Evolutionary conservation across 768 basidiomycete genomes (phyloP).

Genomic region (Amanita pallidorosea): DNA sequence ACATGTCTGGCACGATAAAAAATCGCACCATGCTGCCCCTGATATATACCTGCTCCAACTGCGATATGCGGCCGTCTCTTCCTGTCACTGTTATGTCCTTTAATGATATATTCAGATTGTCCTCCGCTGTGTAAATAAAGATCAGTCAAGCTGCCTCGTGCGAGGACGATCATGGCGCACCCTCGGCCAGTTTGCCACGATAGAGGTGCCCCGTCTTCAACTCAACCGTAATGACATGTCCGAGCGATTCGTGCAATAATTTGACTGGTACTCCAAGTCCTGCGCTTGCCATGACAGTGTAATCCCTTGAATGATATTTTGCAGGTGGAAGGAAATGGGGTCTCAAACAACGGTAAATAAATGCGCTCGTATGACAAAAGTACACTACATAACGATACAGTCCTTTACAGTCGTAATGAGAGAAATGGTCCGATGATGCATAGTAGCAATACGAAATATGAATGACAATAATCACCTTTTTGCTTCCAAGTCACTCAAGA

Average conservation of each 20-base stretch:
- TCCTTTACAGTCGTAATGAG: neutral
- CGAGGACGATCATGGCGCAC: constrained; percentile 29
- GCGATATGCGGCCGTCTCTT: constrained; percentile 95
- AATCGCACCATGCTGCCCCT: constrained; percentile 96
- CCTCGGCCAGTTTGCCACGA: constrained; percentile 94
- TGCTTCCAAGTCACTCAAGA: constrained; percentile 67
- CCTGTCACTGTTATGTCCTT: constrained; percentile 97
- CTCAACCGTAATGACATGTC: constrained; percentile 96
- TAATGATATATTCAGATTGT: constrained; percentile 93
- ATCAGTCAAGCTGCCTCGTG: constrained; percentile 7
- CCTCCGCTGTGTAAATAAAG: constrained; percentile 60
- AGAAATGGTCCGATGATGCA: neutral
- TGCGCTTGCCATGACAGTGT: constrained; percentile 35
- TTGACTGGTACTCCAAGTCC: constrained; percentile 94
- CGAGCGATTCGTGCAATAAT: constrained; percentile 90
- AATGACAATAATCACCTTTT: constrained; percentile 18
- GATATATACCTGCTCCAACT: constrained; percentile 98
- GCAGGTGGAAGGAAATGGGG: neutral
- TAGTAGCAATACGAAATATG: neutral
- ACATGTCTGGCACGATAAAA: constrained; percentile 99
- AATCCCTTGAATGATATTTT: constrained; percentile 4
- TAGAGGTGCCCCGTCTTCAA: constrained; percentile 97
- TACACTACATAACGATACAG: neutral
- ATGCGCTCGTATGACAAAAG: neutral
- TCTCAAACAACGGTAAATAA: constrained; percentile 14